phyloP scores from a whole-genome alignment of 2,329 filamentous ascomycete species.

The Coleophoma eucalyptorum region DNA sequence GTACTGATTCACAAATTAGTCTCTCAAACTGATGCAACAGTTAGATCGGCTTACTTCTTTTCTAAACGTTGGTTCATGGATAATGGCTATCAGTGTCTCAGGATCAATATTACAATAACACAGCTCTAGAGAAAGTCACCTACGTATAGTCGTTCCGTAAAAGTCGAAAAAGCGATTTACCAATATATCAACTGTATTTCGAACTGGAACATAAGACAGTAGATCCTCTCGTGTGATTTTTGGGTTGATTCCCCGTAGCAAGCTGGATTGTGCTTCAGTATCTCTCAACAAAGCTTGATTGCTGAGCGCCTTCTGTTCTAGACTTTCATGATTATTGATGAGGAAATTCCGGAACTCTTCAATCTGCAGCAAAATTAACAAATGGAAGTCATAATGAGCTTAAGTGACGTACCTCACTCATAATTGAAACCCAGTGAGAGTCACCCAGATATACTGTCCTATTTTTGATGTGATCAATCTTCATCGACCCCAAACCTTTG shows the following conservation, averaged over 20 bases:
- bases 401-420: conserved; percentile 6
- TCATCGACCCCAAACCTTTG: conserved; percentile 8
- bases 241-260: conserved; percentile 5
- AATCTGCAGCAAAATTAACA: conserved; percentile 5
- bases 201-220: conserved; percentile 3
- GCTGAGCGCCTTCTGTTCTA: conserved; percentile 4
- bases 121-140: background rate
- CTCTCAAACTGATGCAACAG: background rate
- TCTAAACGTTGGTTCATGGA: conserved; percentile 10
- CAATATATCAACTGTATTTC: conserved; percentile 4
- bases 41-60: conserved; percentile 5
- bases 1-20: conserved; percentile 5
- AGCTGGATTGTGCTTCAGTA: background rate
- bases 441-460: conserved; percentile 7
- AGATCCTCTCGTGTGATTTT: conserved; percentile 6
- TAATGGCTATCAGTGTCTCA: conserved; percentile 5
- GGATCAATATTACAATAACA: too few species aligned
- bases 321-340: conserved; percentile 3
- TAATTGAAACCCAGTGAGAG: conserved; percentile 10
- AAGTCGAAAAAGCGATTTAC: conserved; percentile 6
- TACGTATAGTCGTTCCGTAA: conserved; percentile 3
- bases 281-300: background rate
- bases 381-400: background rate
- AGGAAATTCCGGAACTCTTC: conserved; percentile 7
- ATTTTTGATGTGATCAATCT: conserved; percentile 5